phyloP scores from a whole-genome alignment of 2,329 filamentous ascomycete species.

The Metarhizium rileyi region DNA sequence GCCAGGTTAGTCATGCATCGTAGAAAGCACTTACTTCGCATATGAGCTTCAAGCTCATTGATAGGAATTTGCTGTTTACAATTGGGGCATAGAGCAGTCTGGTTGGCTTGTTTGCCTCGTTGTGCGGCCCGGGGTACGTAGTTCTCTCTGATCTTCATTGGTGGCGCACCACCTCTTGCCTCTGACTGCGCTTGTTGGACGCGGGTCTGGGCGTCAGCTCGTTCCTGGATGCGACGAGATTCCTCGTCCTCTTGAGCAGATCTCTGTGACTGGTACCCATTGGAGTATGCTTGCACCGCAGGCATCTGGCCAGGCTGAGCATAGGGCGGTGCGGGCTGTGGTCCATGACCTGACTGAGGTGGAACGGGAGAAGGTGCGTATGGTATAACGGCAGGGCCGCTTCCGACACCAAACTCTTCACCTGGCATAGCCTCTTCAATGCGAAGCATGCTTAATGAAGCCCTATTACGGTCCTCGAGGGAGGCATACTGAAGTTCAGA shows the following conservation, averaged over 20 bases:
- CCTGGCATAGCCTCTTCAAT: conserved; percentile 95
- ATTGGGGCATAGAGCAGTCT: conserved; percentile 78
- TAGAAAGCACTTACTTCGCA: conserved; percentile 57
- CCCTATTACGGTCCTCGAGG: conserved; percentile 86
- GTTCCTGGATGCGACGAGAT: conserved; percentile 52
- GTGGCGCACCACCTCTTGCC: conserved; percentile 54
- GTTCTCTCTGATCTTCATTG: conserved; percentile 88
- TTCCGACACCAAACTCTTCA: conserved; percentile 42
- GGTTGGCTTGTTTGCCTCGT: conserved; percentile 53
- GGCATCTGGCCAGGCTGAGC: conserved; percentile 27
- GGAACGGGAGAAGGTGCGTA: conserved; percentile 26
- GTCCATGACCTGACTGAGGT: conserved; percentile 33
- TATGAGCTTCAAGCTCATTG: conserved; percentile 82
- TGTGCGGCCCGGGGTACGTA: conserved; percentile 80
- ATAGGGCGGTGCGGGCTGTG: conserved; percentile 20
- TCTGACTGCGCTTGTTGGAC: conserved; percentile 73
- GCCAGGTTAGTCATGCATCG: not conserved
- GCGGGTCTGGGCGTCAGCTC: conserved; percentile 48
- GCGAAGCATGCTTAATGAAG: conserved; percentile 72
- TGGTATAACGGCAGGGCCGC: conserved; percentile 30
- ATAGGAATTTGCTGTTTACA: conserved; percentile 85
- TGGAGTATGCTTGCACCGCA: conserved; percentile 24
- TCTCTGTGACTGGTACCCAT: conserved; percentile 20
- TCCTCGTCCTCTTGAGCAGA: conserved; percentile 52
- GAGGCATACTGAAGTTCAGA: conserved; percentile 90